Percentiles rank a stretch among this genome's conserved stretches.
Conservation (phyloP, 768 basidiomycete genomes). For the Boletus sp. region DNA sequence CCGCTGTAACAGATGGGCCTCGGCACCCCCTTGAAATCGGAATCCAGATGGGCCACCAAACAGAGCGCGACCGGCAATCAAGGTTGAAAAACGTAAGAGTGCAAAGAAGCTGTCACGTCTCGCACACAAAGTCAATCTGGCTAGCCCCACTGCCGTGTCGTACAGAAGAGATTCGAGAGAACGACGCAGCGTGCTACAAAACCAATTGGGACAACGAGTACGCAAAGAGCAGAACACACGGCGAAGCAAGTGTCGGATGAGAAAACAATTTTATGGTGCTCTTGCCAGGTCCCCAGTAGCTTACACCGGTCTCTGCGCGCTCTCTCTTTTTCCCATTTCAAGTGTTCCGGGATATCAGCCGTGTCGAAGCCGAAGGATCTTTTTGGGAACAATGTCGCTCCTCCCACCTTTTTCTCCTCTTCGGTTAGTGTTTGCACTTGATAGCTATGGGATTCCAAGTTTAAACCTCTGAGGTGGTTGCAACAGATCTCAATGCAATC, state of each 20-base stretch:
- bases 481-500: background rate
- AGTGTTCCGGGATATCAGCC: background rate
- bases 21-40: background rate
- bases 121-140: background rate
- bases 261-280: background rate
- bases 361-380: background rate
- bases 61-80: conserved; percentile 6
- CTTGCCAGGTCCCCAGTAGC: no score
- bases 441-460: background rate
- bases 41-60: background rate
- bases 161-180: no score
- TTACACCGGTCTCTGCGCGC: background rate
- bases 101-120: background rate
- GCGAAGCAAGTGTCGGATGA: background rate
- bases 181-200: no score
- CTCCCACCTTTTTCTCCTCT: background rate
- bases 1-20: background rate
- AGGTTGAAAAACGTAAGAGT: background rate
- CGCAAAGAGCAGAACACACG: background rate
- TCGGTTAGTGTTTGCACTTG: background rate
- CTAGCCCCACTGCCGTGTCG: no score
- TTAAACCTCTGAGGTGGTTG: background rate
- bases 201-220: no score
- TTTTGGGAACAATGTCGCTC: background rate
- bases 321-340: background rate